These are phyloP conservation scores for Poronia punctata DNA, from an alignment of 495 filamentous ascomycete species.

Conservation along the genomic window DNA sequence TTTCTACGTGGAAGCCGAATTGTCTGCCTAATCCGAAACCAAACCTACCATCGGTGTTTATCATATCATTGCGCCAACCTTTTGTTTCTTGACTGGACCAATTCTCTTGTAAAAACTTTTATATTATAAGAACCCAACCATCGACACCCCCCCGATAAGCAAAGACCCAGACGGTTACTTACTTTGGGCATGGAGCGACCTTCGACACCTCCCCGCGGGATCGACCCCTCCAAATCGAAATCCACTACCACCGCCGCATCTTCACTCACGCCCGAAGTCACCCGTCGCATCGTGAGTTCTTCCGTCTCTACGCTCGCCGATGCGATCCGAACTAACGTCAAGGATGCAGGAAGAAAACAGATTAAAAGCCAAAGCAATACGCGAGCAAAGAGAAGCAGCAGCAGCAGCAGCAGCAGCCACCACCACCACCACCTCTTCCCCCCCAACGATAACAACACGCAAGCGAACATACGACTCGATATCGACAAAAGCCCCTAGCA, in stretches of 20 bases:
- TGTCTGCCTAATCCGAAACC: too few species aligned
- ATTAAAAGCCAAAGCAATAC: conserved; percentile 83
- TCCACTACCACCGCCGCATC: conserved; percentile 27
- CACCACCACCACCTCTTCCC: conserved; percentile 34
- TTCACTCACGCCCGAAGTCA: conserved; percentile 67
- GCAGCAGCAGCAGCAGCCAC: conserved; percentile 26
- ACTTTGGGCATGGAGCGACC: conserved; percentile 38
- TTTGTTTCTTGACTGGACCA: too few species aligned
- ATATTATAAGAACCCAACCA: too few species aligned
- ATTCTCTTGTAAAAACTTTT: too few species aligned
- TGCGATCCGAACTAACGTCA: not conserved
- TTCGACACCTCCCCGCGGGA: conserved; percentile 53
- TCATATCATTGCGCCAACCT: too few species aligned
- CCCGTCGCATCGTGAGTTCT: conserved; percentile 56
- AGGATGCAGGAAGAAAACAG: conserved; percentile 72
- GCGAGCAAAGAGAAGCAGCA: conserved; percentile 59
- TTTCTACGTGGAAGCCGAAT: too few species aligned
- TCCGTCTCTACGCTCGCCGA: not conserved
- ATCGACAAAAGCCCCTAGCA: conserved; percentile 53
- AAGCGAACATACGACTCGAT: conserved; percentile 55
- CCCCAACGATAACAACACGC: conserved; percentile 29
- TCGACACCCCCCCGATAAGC: too few species aligned
- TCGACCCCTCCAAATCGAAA: conserved; percentile 23
- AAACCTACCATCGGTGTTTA: too few species aligned
- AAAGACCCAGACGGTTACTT: too few species aligned